These are phyloP conservation scores for Lentinus polychrous DNA, from an alignment of 1,284 basidiomycete species.

Conservation along the genomic window DNA sequence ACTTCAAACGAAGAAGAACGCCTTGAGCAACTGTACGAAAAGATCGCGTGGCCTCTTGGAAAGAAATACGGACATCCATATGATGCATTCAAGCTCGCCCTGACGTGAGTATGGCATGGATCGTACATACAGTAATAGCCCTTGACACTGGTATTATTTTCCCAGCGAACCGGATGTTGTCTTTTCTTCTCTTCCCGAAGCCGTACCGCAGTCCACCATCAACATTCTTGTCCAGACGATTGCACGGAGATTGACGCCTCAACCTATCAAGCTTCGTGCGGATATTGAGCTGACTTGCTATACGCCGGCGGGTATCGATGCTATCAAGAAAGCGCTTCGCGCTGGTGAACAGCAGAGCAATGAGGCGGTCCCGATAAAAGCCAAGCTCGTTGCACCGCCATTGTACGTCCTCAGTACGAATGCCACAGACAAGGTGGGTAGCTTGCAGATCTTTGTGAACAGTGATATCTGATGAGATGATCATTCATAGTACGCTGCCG, in stretches of 20 bases:
- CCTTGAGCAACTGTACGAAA: constrained; percentile 83
- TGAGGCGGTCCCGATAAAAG: constrained; percentile 93
- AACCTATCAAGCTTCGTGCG: constrained; percentile 97
- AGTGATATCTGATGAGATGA: neutral
- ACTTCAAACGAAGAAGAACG: constrained; percentile 64
- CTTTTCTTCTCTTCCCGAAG: constrained; percentile 64
- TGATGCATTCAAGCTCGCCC: constrained; percentile 95
- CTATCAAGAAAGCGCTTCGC: constrained; percentile 88
- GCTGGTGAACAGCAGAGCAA: constrained; percentile 87
- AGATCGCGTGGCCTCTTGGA: constrained; percentile 91
- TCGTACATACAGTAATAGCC: constrained; percentile 2
- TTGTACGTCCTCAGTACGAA: constrained; percentile 95
- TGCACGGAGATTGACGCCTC: constrained; percentile 91
- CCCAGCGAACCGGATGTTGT: constrained; percentile 84
- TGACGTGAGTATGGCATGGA: constrained; percentile 64
- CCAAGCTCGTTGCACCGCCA: constrained; percentile 94
- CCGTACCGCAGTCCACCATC: constrained; percentile 56
- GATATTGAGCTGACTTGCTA: constrained; percentile 99
- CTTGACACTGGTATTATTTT: neutral
- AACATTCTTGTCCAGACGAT: constrained; percentile 80
- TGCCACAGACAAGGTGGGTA: constrained; percentile 85
- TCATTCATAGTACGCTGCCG: constrained; percentile 64
- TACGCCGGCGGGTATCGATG: constrained; percentile 95
- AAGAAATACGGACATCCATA: constrained; percentile 93
- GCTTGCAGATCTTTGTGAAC: constrained; percentile 4